Base-by-base conservation (phyloP, 2,329 filamentous ascomycete species). In the Coleophoma eucalyptorum region DNA sequence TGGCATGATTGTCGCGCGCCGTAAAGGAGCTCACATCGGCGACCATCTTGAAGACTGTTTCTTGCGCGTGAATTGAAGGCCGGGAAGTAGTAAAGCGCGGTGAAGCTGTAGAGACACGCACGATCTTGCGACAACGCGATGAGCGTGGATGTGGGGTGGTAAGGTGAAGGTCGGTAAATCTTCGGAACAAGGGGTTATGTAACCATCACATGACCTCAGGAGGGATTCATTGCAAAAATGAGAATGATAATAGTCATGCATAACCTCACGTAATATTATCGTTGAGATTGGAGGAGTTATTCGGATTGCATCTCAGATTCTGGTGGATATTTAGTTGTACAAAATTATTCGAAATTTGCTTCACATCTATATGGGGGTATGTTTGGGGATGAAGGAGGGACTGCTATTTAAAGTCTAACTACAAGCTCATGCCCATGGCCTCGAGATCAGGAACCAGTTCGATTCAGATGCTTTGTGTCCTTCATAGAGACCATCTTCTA, bases 401-500 rank as follows among this genome's bases (percentile, higher is more conserved):
- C 61, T 64, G 57, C 55, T 64, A 64, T 65, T 65, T 63, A 41
- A 48, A 62, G 59, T 65, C 62, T 65, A 65, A 62, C 58, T 64
- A 65, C 58, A 60, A 61, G 56, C 50, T 57, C 50, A 58, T 56
- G 55, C 49, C 53, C 19, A 34, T 44, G 41, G 33, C 31, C 21
- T 46, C 19, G 26, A 44, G 18, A 41, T 37, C 12, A 15, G 15
- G 13, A 47, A 34, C 19, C 32, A 57, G 54, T 54, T 51, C 49
- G 49, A 60, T 53, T 52, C 56, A 26, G 49, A 48, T 43, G 44
- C 54, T 48, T 49, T 47, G 54, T 55, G 53, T 48, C 55, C 50
- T 57, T 54, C 55, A 55, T 52, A 35, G 50, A 51, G 48, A 55
- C 57, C 54, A 56, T 60, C 58, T 52, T 61, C 55, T 57, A 56